phyloP scores from a whole-genome alignment of 2,329 filamentous ascomycete species.

The Botrytis fabae region DNA sequence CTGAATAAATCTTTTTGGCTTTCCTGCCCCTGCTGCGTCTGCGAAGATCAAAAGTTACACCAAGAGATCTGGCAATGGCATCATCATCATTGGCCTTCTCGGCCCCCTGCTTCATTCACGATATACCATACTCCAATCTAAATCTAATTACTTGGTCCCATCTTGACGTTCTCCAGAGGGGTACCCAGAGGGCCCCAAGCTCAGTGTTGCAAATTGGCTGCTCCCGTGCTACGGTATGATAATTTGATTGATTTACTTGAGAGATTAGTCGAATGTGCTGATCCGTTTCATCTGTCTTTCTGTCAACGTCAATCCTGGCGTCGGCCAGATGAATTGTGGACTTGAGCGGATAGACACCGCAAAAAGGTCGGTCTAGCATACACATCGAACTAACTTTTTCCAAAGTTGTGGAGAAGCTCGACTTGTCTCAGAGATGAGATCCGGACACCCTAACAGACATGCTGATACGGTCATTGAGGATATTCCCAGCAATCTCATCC shows the following conservation, averaged over 20 bases:
- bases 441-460: neutral
- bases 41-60: conserved; percentile 3
- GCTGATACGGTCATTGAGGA: neutral
- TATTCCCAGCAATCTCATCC: neutral
- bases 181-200: neutral
- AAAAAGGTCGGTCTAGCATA: conserved; percentile 11
- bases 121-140: conserved; percentile 4
- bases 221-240: neutral
- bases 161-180: conserved; percentile 9
- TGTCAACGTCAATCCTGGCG: conserved; percentile 8
- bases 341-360: conserved; percentile 7
- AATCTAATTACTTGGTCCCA: conserved; percentile 10
- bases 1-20: neutral
- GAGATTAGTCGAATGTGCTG: conserved; percentile 14
- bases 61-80: neutral
- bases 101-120: neutral
- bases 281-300: conserved; percentile 22
- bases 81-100: neutral
- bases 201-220: neutral
- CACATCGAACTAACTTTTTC: neutral
- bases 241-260: conserved; percentile 9
- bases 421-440: conserved; percentile 16
- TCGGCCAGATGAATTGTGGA: conserved; percentile 17
- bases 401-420: neutral
- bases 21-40: neutral